A percentile compares a stretch with the other conserved stretches of the same genome.
Evolutionary conservation across 192 early-diverging fungal species (phyloP).

Genomic region (Coemansia aciculifera): DNA sequence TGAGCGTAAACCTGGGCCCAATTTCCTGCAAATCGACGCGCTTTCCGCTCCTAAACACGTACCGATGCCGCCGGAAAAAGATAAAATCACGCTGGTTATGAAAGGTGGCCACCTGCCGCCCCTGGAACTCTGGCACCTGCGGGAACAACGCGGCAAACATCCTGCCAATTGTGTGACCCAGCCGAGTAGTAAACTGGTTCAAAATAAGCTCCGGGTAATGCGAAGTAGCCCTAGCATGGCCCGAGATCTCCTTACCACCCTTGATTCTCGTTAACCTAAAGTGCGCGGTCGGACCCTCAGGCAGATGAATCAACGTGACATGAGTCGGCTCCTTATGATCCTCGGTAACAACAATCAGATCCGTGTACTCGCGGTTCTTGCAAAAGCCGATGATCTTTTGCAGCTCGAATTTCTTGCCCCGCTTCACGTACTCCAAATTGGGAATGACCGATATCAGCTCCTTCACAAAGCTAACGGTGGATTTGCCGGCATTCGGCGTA

Average conservation of each 20-base stretch:
- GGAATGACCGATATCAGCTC: constrained; percentile 92
- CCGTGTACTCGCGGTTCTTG: constrained; percentile 87
- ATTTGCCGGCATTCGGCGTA: constrained; percentile 49
- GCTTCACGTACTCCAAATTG: constrained; percentile 83
- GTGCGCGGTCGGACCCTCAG: constrained; percentile 94
- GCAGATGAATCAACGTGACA: constrained; percentile 91
- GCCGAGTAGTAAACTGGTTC: constrained; percentile 94
- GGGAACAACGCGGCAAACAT: constrained; percentile 97
- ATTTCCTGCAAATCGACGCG: constrained; percentile 91
- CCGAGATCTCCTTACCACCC: constrained; percentile 77
- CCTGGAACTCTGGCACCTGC: constrained; percentile 95
- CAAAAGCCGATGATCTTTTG: constrained; percentile 90
- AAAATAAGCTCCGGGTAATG: constrained; percentile 96
- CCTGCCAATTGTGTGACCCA: constrained; percentile 95
- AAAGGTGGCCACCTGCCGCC: constrained; percentile 91
- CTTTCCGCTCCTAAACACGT: constrained; percentile 82
- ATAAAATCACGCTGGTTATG: constrained; percentile 99
- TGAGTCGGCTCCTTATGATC: constrained; percentile 89
- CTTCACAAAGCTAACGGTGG: constrained; percentile 80
- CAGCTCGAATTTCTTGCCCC: constrained; percentile 83
- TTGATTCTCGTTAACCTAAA: constrained; percentile 87
- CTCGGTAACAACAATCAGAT: constrained; percentile 92
- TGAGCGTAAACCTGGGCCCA: constrained; percentile 94
- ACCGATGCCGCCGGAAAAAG: constrained; percentile 96
- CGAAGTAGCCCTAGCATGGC: constrained; percentile 73